Evolutionary conservation across 1,284 basidiomycete genomes (phyloP).

Genomic region (Trichosporon sp.): DNA sequence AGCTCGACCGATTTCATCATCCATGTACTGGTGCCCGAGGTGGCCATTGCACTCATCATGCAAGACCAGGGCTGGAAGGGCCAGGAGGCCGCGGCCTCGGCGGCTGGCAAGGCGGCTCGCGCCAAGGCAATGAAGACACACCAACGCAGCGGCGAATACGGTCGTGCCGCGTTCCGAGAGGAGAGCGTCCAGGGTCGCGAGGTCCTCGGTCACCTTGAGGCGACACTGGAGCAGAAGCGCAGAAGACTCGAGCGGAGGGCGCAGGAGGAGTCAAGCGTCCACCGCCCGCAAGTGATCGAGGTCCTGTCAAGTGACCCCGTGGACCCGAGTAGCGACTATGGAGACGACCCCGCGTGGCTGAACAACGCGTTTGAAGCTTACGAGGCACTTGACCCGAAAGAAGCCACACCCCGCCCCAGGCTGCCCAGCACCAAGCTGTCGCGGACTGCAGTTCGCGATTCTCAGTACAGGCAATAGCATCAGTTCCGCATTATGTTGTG

Average conservation of each 20-base stretch:
- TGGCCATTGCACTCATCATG: constrained; percentile 39
- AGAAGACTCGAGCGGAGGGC: not conserved
- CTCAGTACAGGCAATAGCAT: not conserved
- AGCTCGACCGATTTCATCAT: constrained; percentile 32
- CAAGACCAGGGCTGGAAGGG: constrained; percentile 25
- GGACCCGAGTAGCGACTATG: not conserved
- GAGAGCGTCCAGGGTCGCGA: constrained; percentile 10
- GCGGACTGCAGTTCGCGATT: not conserved
- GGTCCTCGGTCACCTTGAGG: constrained; percentile 5
- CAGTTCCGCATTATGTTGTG: not conserved
- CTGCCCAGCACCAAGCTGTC: not conserved
- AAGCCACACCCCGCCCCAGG: not conserved
- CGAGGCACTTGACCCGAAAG: not conserved
- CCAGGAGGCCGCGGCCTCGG: constrained; percentile 5
- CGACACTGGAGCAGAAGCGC: not conserved
- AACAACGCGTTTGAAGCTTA: not conserved
- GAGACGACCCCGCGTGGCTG: not conserved
- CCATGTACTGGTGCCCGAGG: constrained; percentile 43
- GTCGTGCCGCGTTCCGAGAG: constrained; percentile 27
- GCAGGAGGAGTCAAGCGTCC: not conserved
- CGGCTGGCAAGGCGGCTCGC: constrained; percentile 17
- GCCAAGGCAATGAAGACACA: constrained; percentile 21
- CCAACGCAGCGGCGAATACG: constrained; percentile 32
- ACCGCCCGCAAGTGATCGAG: not conserved
- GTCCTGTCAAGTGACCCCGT: not conserved